A percentile compares a stretch with the other conserved stretches of the same genome.
Conservation (phyloP, 2,329 filamentous ascomycete species). For the Trichoderma oligosporum region DNA sequence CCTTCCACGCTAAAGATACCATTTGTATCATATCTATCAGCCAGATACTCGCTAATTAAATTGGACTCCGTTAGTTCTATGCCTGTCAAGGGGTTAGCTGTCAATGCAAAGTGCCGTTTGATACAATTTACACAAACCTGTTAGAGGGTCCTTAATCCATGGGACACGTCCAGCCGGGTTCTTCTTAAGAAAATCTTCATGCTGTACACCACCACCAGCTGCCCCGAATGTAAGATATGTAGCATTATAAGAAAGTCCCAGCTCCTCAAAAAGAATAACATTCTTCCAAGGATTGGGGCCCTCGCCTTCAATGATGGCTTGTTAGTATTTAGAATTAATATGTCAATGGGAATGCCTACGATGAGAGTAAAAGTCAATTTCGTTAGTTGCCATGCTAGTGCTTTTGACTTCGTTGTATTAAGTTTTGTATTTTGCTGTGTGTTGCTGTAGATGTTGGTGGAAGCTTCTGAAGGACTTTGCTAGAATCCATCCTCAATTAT, state of each 20-base stretch:
- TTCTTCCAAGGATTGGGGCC: not conserved
- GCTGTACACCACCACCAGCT: not conserved
- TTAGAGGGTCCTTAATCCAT: not conserved
- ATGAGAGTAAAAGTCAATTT: not conserved
- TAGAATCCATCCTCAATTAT: not conserved
- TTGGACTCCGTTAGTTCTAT: not conserved
- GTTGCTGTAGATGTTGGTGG: not conserved
- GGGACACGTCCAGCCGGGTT: not conserved
- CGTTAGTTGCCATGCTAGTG: not conserved
- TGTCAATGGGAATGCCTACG: not conserved
- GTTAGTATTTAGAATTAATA: not conserved
- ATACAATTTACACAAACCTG: not conserved
- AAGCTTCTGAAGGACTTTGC: not conserved
- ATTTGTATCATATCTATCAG: not conserved
- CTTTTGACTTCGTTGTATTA: not conserved
- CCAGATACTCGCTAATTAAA: not conserved
- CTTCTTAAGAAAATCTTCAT: not conserved
- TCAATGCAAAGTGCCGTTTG: not conserved
- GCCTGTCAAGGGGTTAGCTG: not conserved
- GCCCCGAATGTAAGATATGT: not conserved
- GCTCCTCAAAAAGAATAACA: not conserved
- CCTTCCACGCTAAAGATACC: not conserved
- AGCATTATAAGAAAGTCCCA: not conserved
- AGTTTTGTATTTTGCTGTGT: not conserved
- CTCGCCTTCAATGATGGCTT: not conserved